phyloP scores from a whole-genome alignment of 2,329 filamentous ascomycete species.

The Penicillium brevicompactum region DNA sequence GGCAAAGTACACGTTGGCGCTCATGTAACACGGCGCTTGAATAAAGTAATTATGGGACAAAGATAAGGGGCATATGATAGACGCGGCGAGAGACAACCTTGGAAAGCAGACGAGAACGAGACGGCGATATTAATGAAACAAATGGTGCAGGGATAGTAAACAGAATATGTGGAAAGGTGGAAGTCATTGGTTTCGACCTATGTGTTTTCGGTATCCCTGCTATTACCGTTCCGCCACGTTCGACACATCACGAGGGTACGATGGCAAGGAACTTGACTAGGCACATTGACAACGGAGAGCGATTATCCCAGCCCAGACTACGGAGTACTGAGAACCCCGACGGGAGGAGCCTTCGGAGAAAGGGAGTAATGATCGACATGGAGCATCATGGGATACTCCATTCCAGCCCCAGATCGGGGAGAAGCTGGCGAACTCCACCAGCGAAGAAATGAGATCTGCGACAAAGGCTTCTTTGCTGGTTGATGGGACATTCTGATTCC shows the following conservation, averaged over 20 bases:
- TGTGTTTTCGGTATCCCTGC: constrained; percentile 16
- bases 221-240: constrained; percentile 32
- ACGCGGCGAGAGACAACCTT: neutral
- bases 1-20: constrained; percentile 8
- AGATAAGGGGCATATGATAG: constrained; percentile 4
- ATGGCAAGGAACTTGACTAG: constrained; percentile 13
- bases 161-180: constrained; percentile 11
- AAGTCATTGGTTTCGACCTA: constrained; percentile 16
- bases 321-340: constrained; percentile 16
- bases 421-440: constrained; percentile 18
- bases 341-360: constrained; percentile 14
- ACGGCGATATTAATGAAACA: constrained; percentile 1
- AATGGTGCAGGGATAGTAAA: constrained; percentile 1
- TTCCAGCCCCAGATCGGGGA: constrained; percentile 14
- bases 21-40: constrained; percentile 17
- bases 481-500: constrained; percentile 4
- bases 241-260: constrained; percentile 30
- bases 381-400: constrained; percentile 7
- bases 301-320: constrained; percentile 12
- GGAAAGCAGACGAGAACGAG: neutral
- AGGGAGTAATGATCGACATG: constrained; percentile 19
- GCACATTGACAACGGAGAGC: constrained; percentile 16
- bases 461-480: constrained; percentile 5
- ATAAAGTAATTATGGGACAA: constrained; percentile 8
- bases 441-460: constrained; percentile 15